Base-by-base conservation (phyloP, 768 basidiomycete genomes). In the Mycena haematopus region DNA sequence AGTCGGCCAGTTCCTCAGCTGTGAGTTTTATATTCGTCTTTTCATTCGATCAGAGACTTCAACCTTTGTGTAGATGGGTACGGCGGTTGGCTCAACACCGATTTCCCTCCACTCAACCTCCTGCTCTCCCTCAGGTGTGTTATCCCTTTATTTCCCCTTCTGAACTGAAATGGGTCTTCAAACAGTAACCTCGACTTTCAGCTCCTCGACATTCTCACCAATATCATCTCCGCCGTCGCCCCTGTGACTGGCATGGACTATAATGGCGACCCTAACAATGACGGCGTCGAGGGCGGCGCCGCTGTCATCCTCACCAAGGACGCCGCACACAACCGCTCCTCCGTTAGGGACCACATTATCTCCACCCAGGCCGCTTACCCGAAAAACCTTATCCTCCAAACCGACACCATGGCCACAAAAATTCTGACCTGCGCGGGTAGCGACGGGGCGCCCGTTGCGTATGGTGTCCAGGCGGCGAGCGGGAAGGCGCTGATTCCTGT, bases 81-180 rank as follows among this genome's bases (percentile, higher is more conserved):
- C 25, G 61, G 61, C 21, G 61, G 61, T 21, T 62, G 61, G 61
- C 55, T 62, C 40, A 62, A 21, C 50, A 62, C 61, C n/a, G 61
- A 62, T 40, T 62, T 58, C 44, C 62, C 62, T 5, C 56, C 56
- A 29, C 56, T 63, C 45, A 63, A 63, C 52, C 62, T 63, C 36
- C 62, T 63, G 0, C 62, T 63, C 24, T 58, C 56, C 44, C 24
- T 58, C 24, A 29, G 38, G 53, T 61, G 8, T 8, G 53, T 55
- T 55, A 19, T 45, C 8, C 27, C 5, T 2, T 29, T n/a, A 7
- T 2, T 14, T 7, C 17, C 10, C 14, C 22, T 25, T 17, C 9
- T 11, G 15, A 24, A 19, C 52, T 60, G 2, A 40, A 19, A 40
- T 29, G 22, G 24, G 8, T 11, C 24, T 19, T 6, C 7, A 13